Evolutionary conservation across 805 yeast genomes (phyloP), one percentile per base, ranked within the genome.

Genomic region (Nematodospora valgi): DNA sequence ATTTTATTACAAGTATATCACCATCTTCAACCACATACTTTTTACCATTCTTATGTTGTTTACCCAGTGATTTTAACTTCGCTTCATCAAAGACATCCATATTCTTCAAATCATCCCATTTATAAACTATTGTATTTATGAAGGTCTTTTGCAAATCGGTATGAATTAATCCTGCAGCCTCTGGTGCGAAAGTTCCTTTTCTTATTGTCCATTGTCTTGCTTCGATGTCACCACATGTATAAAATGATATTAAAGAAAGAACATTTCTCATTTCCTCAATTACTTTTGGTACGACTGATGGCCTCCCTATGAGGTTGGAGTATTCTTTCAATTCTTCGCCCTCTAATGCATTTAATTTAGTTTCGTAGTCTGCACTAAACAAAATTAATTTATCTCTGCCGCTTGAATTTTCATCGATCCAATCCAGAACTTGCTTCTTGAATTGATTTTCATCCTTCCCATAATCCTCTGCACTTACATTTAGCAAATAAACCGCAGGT

Each of bases 151-250:
- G 80, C 37, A 87, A 62, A 56, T 87, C 96, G 6, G 86, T 82
- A 56, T 88, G 96, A 40, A 88, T 88, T 22, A 82, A 81, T 15
- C 89, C 94, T 1, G 96, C 96, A 2, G 95, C 96, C 43, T 85
- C 85, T 24, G 91, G 89, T 2, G 95, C 95, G 23, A 77, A 74
- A 12, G 83, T 74, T 20, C 87, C 86, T 34, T 70, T 68, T 53
- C 89, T 72, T 36, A 88, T 70, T 12, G 88, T 83, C 97, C 97
- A 88, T 57, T 88, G 95, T 51, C 91, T 69, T 7, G 84, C 89
- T 59, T 88, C 96, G 34, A 72, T 68, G 17, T 80, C 80, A 19
- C 96, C 96, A 54, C 94, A 85, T 0, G 97, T 88, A 63, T 82
- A 88, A 58, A 76, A 88, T 26, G 94, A 83, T 15, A 86, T 84